phyloP scores from a whole-genome alignment of 1,139 yeast species.

The Nakaseomyces sp. region DNA sequence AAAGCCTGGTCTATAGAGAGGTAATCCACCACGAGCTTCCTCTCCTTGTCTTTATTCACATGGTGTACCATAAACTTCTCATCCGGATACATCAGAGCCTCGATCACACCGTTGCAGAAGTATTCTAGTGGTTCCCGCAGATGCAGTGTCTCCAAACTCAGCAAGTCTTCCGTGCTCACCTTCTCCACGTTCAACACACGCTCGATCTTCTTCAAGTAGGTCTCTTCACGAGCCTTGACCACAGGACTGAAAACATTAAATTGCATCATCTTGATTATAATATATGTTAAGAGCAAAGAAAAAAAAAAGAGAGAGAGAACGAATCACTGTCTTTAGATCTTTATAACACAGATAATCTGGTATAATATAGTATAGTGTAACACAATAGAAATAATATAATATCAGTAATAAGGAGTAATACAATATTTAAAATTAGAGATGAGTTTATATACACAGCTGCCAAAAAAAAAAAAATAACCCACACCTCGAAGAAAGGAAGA shows the following conservation, averaged over 20 bases:
- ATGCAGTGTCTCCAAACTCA: conserved; percentile 1
- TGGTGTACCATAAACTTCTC: conserved; percentile 2
- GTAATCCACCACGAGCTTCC: conserved; percentile 1
- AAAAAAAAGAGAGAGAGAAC: too few species aligned
- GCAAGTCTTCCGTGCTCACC: not conserved
- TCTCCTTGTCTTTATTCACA: not conserved
- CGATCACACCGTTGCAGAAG: conserved; percentile 2
- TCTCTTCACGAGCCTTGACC: conserved; percentile 5
- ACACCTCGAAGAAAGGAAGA: too few species aligned
- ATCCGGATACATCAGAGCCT: conserved; percentile 9
- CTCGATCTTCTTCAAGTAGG: conserved; percentile 6
- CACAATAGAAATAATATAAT: too few species aligned
- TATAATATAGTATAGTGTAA: too few species aligned
- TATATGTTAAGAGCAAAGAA: not conserved
- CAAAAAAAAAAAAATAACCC: too few species aligned
- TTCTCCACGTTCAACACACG: conserved; percentile 4
- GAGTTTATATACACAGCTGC: too few species aligned
- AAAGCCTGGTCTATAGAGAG: not conserved
- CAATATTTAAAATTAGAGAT: too few species aligned
- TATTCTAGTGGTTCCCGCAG: not conserved
- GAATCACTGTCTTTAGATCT: too few species aligned
- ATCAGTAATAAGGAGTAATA: too few species aligned
- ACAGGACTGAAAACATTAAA: conserved; percentile 4
- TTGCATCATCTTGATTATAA: conserved; percentile 3
- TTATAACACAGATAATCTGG: too few species aligned